These are phyloP conservation scores for Microsporum audouinii DNA, from an alignment of 2,329 filamentous ascomycete genomes.

Conservation along the genomic window DNA sequence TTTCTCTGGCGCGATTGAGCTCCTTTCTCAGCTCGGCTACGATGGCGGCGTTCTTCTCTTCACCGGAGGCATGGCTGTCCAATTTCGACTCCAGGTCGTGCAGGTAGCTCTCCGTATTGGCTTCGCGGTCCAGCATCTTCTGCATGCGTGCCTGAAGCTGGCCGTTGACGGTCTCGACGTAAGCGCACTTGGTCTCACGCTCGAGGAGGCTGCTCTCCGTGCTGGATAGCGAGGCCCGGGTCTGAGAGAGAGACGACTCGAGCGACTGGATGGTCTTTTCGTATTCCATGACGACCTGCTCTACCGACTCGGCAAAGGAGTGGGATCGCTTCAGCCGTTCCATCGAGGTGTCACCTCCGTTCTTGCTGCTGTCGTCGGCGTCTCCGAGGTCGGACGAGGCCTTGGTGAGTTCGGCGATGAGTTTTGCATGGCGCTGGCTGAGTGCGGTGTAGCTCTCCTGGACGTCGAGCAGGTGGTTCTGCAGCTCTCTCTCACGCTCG, in stretches of 20 bases:
- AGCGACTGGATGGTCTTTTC: slow-evolving; percentile 95
- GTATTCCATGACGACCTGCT: slow-evolving; percentile 92
- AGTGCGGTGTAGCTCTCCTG: slow-evolving; percentile 92
- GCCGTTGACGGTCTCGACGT: slow-evolving; percentile 79
- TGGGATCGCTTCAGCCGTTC: slow-evolving; percentile 89
- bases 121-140: slow-evolving; percentile 83
- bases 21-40: slow-evolving; percentile 84
- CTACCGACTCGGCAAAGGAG: slow-evolving; percentile 88
- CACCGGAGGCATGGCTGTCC: slow-evolving; percentile 78
- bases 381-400: slow-evolving; percentile 51
- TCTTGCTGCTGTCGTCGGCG: slow-evolving; percentile 39
- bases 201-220: slow-evolving; percentile 82
- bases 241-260: slow-evolving; percentile 82
- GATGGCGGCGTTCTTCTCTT: slow-evolving; percentile 81
- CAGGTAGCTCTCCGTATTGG: slow-evolving; percentile 82
- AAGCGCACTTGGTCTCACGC: slow-evolving; percentile 86
- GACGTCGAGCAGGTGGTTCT: slow-evolving; percentile 82
- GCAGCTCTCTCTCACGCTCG: slow-evolving; percentile 77
- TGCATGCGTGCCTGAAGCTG: slow-evolving; percentile 85
- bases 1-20: slow-evolving; percentile 74
- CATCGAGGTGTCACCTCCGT: slow-evolving; percentile 63
- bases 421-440: slow-evolving; percentile 83
- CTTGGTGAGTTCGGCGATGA: slow-evolving; percentile 86
- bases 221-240: slow-evolving; percentile 66
- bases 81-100: slow-evolving; percentile 84